Conservation (phyloP, 495 filamentous ascomycete genomes). For the Xanthoparmelia taractica region DNA sequence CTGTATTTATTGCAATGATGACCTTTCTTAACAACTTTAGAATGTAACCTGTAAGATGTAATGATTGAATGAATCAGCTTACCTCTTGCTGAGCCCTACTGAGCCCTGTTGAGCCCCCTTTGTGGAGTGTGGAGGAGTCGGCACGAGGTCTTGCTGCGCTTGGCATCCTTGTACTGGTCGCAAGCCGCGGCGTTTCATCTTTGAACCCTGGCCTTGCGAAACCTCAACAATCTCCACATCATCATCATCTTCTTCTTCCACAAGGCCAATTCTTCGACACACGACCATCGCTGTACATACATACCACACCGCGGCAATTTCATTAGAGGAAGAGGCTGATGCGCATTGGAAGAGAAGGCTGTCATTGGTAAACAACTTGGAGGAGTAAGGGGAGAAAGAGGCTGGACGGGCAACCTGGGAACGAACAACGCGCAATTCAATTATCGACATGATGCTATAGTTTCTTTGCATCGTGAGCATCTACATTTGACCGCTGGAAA, state of each 20-base stretch:
- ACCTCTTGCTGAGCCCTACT: not conserved
- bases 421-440: not conserved
- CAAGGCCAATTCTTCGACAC: not conserved
- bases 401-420: not conserved
- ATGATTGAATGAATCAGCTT: not conserved
- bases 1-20: not conserved
- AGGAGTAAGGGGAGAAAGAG: conserved; percentile 6
- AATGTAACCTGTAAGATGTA: not conserved
- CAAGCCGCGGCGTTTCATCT: conserved; percentile 15
- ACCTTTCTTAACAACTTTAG: not conserved
- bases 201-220: not conserved
- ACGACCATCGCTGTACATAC: not conserved
- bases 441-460: conserved; percentile 10
- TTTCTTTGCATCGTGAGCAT: not conserved
- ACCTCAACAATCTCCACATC: conserved; percentile 14
- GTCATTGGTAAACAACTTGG: not conserved
- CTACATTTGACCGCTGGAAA: not conserved
- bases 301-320: not conserved
- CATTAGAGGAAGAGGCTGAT: not conserved
- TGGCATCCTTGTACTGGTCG: conserved; percentile 14
- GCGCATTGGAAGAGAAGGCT: not conserved
- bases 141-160: not conserved
- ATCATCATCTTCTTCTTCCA: conserved; percentile 2
- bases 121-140: conserved; percentile 1
- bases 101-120: too few relatives aligned